Base-by-base conservation (phyloP, 2,329 filamentous ascomycete genomes). In the Leptographium lundbergii region DNA sequence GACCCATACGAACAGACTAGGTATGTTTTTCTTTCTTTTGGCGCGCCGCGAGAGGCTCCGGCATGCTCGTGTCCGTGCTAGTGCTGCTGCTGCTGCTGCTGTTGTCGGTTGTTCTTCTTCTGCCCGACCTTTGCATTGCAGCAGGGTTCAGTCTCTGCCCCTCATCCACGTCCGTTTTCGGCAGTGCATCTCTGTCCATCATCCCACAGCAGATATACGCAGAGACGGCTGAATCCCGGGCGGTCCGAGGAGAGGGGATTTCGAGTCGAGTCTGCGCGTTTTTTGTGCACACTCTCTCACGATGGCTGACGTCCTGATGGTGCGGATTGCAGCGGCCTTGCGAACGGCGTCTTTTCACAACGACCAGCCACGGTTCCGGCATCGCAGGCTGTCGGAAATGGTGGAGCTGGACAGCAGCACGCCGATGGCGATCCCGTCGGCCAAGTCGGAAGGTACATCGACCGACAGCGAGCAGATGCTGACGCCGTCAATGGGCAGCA, bases 381-480 rank as follows among this genome's bases (percentile, higher is more conserved):
- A 65, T 54, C 70, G 66, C 53, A 72, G 71, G 17, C 67, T 74
- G 54, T 66, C 68, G 65, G 71, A 77, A 59, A 79, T 79, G 77
- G 72, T 73, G 42, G 72, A 75, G 58, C 63, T 66, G 57, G 70
- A 67, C n/a, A 10, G 54, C 39, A n/a, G 24, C 39, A 14, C 6
- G 54, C 34, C 36, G 36, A 17, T 42, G 14, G n/a, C 19, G 55
- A 24, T 9, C 13, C 22, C 53, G 25, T 14, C 47, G 63, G 68
- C 65, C 60, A 74, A 68, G 62, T 74, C 71, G 42, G 73, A 75
- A 27, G 69, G 68, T 47, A 66, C 67, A 19, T 68, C 69, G 51
- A 73, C 72, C 34, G 75, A 77, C 59, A 76, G 75, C 65, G 77
- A 79, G 54, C 64, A 66, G 19, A 66, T 71, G 42, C 65, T 74